Conservation (phyloP, 2,329 filamentous ascomycete genomes). For the Fusarium pseudonygamai region DNA sequence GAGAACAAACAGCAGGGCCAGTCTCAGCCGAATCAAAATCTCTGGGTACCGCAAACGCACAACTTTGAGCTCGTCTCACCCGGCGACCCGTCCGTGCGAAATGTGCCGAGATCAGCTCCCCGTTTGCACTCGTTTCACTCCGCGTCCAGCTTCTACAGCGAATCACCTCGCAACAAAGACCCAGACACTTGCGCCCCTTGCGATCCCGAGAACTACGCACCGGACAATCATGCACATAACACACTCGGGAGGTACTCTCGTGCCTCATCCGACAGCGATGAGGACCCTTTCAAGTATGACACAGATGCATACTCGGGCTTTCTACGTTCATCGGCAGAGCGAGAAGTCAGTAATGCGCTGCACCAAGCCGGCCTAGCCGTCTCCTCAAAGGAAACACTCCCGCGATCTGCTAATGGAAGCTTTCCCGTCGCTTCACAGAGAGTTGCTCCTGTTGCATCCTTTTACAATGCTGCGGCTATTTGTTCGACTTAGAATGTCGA, state of each 20-base stretch:
- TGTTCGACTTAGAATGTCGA: slow-evolving; percentile 54
- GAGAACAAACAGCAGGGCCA: slow-evolving; percentile 16
- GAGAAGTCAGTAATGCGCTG: slow-evolving; percentile 55
- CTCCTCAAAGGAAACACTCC: slow-evolving; percentile 14
- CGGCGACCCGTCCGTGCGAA: slow-evolving; percentile 15
- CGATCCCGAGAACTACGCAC: background rate
- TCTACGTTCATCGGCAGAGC: slow-evolving; percentile 51
- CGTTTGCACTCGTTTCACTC: slow-evolving; percentile 42
- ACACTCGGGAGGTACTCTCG: slow-evolving; percentile 37
- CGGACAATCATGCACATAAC: slow-evolving; percentile 5
- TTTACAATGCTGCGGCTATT: slow-evolving; percentile 51
- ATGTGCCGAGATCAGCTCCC: slow-evolving; percentile 11
- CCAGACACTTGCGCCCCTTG: background rate
- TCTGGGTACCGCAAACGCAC: slow-evolving; percentile 7
- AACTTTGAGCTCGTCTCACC: slow-evolving; percentile 24
- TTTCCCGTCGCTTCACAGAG: slow-evolving; percentile 1
- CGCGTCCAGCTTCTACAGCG: slow-evolving; percentile 43
- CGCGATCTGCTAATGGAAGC: slow-evolving; percentile 2
- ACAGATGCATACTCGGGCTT: slow-evolving; percentile 50
- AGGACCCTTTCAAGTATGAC: slow-evolving; percentile 60
- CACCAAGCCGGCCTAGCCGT: slow-evolving; percentile 42
- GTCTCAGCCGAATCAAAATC: background rate
- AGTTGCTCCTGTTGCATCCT: slow-evolving; percentile 37
- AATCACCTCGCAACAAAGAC: slow-evolving; percentile 2
- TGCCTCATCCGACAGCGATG: slow-evolving; percentile 49